Evolutionary conservation across 371 early-diverging fungal genomes (phyloP), one percentile per base, ranked within the genome.

Genomic region (Syncephalastrum sp.): DNA sequence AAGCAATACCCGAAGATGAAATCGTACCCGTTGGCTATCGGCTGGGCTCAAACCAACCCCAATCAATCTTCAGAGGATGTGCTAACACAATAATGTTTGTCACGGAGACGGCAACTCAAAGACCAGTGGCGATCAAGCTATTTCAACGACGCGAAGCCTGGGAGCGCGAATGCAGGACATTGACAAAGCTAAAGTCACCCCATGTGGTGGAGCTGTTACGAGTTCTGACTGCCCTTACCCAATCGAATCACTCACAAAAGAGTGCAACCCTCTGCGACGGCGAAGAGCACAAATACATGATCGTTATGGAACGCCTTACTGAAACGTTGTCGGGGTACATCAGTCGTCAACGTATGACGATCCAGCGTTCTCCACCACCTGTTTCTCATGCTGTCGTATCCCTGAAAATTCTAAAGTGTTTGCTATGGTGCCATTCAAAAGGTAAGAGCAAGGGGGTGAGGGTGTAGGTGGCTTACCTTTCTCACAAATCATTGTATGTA

Each of bases 131-230:
- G 3, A 63, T 79, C 47, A 79, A 79, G 48, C 49, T 60, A 16
- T 79, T 79, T 67, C 74, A 70, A n/a, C 55, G 75, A 49, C 62
- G 79, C 8, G 79, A 79, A 60, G 75, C 79, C 24, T 79, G 79
- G 79, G 79, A 79, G 42, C 61, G 79, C 33, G 79, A 79, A 63
- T 78, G 78, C 42, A 62, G 71, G 3, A 69, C 70, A 0, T 53
- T 78, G 43, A 67, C 69, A 19, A 72, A 68, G 50, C 54, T 78
- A 1, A 68, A 70, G 45, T 74, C 75, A 17, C 50, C 56, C 2
- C 65, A 59, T 29, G 65, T 74, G 3, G 78, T 72, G 8, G 71
- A 72, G n/a, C 65, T 78, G 1, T 33, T 78, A 1, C 75, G 74
- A 54, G 78, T 78, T 5, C 51, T 78, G 43, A 78, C 78, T 1